Conservation (phyloP, 1,139 yeast genomes). For the Debaryomyces coudertii region DNA sequence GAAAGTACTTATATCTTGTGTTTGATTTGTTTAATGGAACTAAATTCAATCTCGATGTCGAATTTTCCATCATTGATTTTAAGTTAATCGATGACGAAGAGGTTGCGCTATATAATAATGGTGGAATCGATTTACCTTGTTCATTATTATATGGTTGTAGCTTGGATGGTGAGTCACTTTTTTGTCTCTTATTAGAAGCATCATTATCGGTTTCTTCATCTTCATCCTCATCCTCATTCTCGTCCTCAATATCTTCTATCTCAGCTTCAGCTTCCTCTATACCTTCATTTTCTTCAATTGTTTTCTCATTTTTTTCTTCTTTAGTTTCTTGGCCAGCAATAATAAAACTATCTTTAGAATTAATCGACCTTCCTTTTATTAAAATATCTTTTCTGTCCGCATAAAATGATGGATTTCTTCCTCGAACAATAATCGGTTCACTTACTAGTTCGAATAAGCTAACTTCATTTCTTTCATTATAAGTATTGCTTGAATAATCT, state of each 20-base stretch:
- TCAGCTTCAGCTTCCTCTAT: slow-evolving; percentile 14
- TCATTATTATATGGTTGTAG: slow-evolving; percentile 14
- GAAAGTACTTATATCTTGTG: slow-evolving; percentile 54
- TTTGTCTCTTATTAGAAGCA: slow-evolving; percentile 10
- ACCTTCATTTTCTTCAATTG: slow-evolving; percentile 12
- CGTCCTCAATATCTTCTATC: slow-evolving; percentile 9
- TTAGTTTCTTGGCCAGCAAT: slow-evolving; percentile 18
- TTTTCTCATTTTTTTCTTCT: slow-evolving; percentile 11
- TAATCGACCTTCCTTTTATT: slow-evolving; percentile 33
- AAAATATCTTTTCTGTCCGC: slow-evolving; percentile 56
- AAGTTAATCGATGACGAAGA: slow-evolving; percentile 17
- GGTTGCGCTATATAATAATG: slow-evolving; percentile 16
- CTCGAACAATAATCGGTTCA: slow-evolving; percentile 64
- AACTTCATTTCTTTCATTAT: slow-evolving; percentile 36
- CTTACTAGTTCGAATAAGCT: slow-evolving; percentile 38
- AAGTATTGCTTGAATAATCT: slow-evolving; percentile 25
- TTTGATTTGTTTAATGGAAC: slow-evolving; percentile 4
- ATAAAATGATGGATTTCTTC: slow-evolving; percentile 67
- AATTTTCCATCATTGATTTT: slow-evolving; percentile 15
- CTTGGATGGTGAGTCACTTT: slow-evolving; percentile 11
- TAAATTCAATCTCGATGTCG: slow-evolving; percentile 1
- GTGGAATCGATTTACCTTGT: slow-evolving; percentile 14
- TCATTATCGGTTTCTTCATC: slow-evolving; percentile 13
- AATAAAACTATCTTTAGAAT: slow-evolving; percentile 25
- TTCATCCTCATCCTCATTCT: slow-evolving; percentile 8